Evolutionary conservation across 2,329 filamentous ascomycete genomes (phyloP).

Genomic region (Fusarium siculi): DNA sequence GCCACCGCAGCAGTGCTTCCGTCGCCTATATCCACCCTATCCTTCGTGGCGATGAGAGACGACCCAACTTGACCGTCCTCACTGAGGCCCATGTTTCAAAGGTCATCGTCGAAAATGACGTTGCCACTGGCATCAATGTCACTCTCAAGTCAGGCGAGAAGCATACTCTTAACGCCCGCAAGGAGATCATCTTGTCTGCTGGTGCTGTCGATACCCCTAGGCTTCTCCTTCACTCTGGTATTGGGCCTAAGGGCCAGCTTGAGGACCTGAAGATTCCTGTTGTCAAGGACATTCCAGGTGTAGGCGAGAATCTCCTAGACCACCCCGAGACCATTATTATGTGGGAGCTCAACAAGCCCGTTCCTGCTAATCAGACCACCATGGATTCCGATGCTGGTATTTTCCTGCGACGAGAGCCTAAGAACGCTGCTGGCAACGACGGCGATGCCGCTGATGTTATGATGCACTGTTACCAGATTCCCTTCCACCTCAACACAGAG

Average conservation of each 20-base stretch:
- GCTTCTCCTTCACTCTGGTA: slow-evolving; percentile 67
- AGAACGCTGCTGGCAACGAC: slow-evolving; percentile 74
- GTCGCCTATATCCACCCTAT: slow-evolving; percentile 96
- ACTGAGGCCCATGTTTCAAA: slow-evolving; percentile 90
- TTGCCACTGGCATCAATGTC: slow-evolving; percentile 78
- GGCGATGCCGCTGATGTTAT: slow-evolving; percentile 85
- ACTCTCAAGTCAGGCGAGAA: slow-evolving; percentile 65
- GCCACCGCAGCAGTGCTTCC: slow-evolving; percentile 83
- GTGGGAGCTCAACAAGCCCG: slow-evolving; percentile 83
- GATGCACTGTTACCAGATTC: slow-evolving; percentile 98
- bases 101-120: slow-evolving; percentile 76
- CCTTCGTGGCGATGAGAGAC: slow-evolving; percentile 81
- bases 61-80: slow-evolving; percentile 85
- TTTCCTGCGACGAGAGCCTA: slow-evolving; percentile 81
- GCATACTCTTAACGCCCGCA: slow-evolving; percentile 70
- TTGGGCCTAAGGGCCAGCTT: slow-evolving; percentile 66
- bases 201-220: slow-evolving; percentile 86
- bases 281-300: slow-evolving; percentile 67
- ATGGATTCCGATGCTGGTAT: slow-evolving; percentile 93
- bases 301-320: slow-evolving; percentile 70
- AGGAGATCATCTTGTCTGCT: slow-evolving; percentile 82
- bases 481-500: slow-evolving; percentile 86
- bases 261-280: slow-evolving; percentile 63
- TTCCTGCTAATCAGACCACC: slow-evolving; percentile 81
- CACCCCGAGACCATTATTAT: slow-evolving; percentile 71